Evolutionary conservation across 345 rosid species (phyloP), one percentile per base, ranked within the genome.

Genomic region (Sapria himalayana): DNA sequence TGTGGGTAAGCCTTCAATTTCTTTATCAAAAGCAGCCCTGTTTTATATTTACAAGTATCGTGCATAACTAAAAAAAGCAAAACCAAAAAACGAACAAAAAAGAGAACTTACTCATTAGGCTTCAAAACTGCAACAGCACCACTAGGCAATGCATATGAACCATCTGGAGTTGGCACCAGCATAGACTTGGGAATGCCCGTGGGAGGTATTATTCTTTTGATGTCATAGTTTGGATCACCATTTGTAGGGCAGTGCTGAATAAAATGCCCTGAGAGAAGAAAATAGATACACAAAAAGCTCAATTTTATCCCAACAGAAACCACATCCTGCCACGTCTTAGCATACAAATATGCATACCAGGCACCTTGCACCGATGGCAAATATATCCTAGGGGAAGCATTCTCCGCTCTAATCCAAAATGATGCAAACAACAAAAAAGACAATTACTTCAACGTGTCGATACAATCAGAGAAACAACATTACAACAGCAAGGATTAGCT

Each of bases 181-280:
- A 91, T 91, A 15, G 99, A 91, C 69, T 84, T 91, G 18, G 99
- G 95, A 45, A 91, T 84, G 27, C 99, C 99, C 22, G 95, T 91
- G 11, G 95, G 92, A 51, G 81, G 95, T 52, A 71, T 91, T 49
- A 75, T 82, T 64, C 95, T 74, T 59, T 71, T 91, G 34, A 91
- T 65, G 62, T 91, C 93, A 43, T 56, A 91, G 49, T 35, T 73
- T 13, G 99, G 99, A 60, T 91, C 95, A 33, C 99, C 95, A 54
- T 91, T 91, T 35, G 99, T 91, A 35, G 99, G 93, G 34, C 95
- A 91, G 49, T 91, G 99, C 68, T 91, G 99, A 50, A 91, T 91
- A 59, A 76, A 84, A 68, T 91, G 99, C 15, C 99, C 99, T 89
- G 69, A 48, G 43, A 18, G 15, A 25, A 23, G 27, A 45, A 48